Percentiles rank a stretch among this genome's conserved stretches.
Conservation (phyloP, 2,329 filamentous ascomycete genomes). For the Colletotrichum kahawae region DNA sequence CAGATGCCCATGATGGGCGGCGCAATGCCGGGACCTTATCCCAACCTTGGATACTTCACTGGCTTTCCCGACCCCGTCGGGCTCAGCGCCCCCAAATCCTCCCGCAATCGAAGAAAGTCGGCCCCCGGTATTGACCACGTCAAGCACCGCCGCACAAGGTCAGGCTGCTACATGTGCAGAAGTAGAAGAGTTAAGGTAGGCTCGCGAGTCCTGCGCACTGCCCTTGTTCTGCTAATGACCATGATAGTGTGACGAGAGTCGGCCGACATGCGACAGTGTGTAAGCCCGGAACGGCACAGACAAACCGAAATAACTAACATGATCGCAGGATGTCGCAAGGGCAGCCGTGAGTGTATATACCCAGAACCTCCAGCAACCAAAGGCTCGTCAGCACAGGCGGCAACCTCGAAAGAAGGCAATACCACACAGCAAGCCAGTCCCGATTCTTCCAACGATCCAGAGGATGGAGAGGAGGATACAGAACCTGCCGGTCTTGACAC, state of each 20-base stretch:
- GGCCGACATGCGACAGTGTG: slow-evolving; percentile 83
- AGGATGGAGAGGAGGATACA: slow-evolving; percentile 48
- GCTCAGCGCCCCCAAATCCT: slow-evolving; percentile 52
- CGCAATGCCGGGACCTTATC: slow-evolving; percentile 47
- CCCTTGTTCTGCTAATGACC: slow-evolving; percentile 15
- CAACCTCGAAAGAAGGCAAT: slow-evolving; percentile 43
- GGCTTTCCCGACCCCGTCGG: slow-evolving; percentile 55
- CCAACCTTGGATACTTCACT: slow-evolving; percentile 53
- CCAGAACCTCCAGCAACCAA: slow-evolving; percentile 69
- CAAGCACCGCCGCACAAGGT: slow-evolving; percentile 92
- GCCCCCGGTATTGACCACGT: slow-evolving; percentile 68
- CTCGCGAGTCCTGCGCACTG: not conserved
- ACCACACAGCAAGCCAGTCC: slow-evolving; percentile 50
- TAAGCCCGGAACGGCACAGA: slow-evolving; percentile 7
- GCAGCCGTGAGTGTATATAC: slow-evolving; percentile 88
- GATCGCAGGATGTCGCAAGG: slow-evolving; percentile 81
- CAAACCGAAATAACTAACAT: slow-evolving; percentile 29
- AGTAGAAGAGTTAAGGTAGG: slow-evolving; percentile 81
- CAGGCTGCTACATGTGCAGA: slow-evolving; percentile 91
- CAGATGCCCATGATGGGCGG: slow-evolving; percentile 32
- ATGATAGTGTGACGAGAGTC: slow-evolving; percentile 85
- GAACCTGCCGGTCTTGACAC: slow-evolving; percentile 48
- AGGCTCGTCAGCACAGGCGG: slow-evolving; percentile 33
- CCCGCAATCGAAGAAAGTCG: slow-evolving; percentile 58
- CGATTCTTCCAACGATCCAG: slow-evolving; percentile 59